Base-by-base conservation (phyloP, 192 early-diverging fungal species). In the Bifiguratus adelaidae region DNA sequence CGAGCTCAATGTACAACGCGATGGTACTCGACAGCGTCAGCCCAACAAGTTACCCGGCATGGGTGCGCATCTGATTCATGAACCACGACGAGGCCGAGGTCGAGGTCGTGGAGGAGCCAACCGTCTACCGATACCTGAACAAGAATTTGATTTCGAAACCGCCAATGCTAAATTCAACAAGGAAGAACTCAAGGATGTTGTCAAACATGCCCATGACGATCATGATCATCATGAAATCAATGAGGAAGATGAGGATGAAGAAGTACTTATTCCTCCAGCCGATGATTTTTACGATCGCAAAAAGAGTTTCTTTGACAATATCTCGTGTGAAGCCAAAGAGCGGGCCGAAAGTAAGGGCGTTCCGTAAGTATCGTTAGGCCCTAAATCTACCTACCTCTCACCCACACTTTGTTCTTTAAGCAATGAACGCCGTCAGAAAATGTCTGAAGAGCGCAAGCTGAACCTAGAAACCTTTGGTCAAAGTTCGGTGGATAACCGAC, bases 381-480 rank as follows among this genome's bases (percentile, higher is more conserved):
- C 28, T 2, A 34, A 21, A 9, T 7, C n/a, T 48, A 15, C 23
- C 53, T 12, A 3, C n/a, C 4, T 27, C 26, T 15, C 36, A 22
- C 38, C 60, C 50, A 48, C 41, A 24, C 57, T 54, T n/a, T 12
- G 16, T 21, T 38, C 23, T 26, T 7, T 18, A 21, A 48, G 48
- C 56, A 34, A 43, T 3, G 78, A 85, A 47, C 78, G 89, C 48
- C 76, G 91, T 35, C 73, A 77, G 37, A 79, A 85, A 16, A 74
- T 80, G 59, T 77, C 83, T 25, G 85, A 91, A 58, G 95, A 99
- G 66, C 78, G 91, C 30, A 71, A 76, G 48, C 61, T 92, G 58
- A 99, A 99, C 63, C 65, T 94, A 62, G 93, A 95, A 61, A 99
- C 95, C 0, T 99, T 99, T 80, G 95, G 95, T 15, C 92, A 95